Percentiles rank a stretch among this genome's conserved stretches.
Evolutionary conservation across 495 filamentous ascomycete species (phyloP).

Genomic region (Tuber aestivum): DNA sequence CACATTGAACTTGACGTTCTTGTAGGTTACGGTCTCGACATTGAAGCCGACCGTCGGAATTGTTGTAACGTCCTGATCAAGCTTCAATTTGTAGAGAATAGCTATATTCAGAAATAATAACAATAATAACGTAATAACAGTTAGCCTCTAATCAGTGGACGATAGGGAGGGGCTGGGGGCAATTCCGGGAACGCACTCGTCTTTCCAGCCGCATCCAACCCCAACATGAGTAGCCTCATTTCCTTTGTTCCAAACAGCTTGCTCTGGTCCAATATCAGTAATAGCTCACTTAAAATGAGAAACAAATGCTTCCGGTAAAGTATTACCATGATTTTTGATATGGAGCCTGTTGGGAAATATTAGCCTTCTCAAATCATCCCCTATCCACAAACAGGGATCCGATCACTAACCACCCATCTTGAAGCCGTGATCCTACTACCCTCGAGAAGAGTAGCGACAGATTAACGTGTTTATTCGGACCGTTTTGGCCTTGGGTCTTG

Average conservation of each 20-base stretch:
- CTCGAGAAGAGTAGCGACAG: conserved; percentile 6
- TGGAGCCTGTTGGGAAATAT: conserved; percentile 28
- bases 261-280: conserved; percentile 23
- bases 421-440: conserved; percentile 20
- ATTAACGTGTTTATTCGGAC: conserved; percentile 7
- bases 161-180: conserved; percentile 3
- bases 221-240: conserved; percentile 96
- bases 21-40: conserved; percentile 98
- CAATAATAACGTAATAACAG: conserved; percentile 6
- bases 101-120: conserved; percentile 51
- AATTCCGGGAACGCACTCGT: conserved; percentile 58
- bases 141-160: conserved; percentile 24
- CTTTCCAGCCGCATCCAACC: conserved; percentile 95
- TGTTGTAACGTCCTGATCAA: conserved; percentile 96
- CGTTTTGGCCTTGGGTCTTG: conserved; percentile 8
- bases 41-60: conserved; percentile 99
- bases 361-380: conserved; percentile 19
- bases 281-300: conserved; percentile 15
- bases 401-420: conserved; percentile 35
- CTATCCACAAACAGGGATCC: conserved; percentile 9
- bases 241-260: conserved; percentile 99
- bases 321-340: conserved; percentile 41
- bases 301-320: conserved; percentile 9
- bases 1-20: conserved; percentile 99
- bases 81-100: conserved; percentile 99